These are phyloP conservation scores for Exophiala oligosperma DNA, from an alignment of 2,329 filamentous ascomycete species.

Conservation along the genomic window DNA sequence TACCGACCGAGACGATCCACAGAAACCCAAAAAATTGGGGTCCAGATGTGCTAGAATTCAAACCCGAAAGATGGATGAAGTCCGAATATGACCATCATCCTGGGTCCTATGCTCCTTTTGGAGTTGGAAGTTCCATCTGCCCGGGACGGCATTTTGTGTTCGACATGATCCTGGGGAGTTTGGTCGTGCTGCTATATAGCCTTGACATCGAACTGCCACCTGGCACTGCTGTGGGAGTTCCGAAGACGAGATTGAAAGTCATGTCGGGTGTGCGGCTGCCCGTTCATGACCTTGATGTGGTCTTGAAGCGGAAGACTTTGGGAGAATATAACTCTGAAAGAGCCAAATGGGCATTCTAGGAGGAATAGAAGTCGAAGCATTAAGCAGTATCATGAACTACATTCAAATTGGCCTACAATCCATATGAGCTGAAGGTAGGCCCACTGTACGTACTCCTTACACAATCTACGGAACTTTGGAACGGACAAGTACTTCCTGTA, in stretches of 20 bases:
- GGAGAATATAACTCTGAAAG: neutral
- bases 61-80: too few relatives aligned
- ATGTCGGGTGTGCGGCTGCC: neutral
- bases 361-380: too few relatives aligned
- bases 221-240: neutral
- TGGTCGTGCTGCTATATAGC: neutral
- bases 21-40: too few relatives aligned
- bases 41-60: too few relatives aligned
- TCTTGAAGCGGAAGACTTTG: neutral
- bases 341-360: too few relatives aligned
- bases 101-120: neutral
- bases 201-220: neutral
- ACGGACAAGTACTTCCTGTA: too few relatives aligned
- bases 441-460: too few relatives aligned
- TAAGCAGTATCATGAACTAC: too few relatives aligned
- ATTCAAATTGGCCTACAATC: too few relatives aligned
- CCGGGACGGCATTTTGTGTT: neutral
- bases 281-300: neutral
- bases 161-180: neutral
- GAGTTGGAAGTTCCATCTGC: neutral
- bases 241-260: neutral
- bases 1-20: too few relatives aligned
- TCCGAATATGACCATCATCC: neutral
- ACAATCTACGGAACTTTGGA: too few relatives aligned
- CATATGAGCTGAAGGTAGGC: too few relatives aligned